Conservation (phyloP, 139 green algal genomes). For the Zygnema cylindricum region DNA sequence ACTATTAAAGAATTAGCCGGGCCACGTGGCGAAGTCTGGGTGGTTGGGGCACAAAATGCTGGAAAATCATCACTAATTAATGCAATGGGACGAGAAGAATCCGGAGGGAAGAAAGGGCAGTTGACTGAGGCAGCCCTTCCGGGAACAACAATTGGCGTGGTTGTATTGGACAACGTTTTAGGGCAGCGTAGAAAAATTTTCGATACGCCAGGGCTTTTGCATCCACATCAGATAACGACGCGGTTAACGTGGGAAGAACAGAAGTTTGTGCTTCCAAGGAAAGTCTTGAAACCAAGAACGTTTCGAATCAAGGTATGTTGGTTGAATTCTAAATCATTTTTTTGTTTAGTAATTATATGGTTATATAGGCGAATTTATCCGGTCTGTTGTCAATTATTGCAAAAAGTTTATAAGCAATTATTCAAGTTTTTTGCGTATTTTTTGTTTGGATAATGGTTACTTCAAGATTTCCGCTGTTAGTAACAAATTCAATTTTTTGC, state of each 20-base stretch:
- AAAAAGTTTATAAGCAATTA: background rate
- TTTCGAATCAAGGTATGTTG: slow-evolving; percentile 78
- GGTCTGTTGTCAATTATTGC: slow-evolving; percentile 5
- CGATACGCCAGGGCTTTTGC: slow-evolving; percentile 95
- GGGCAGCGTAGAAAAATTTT: slow-evolving; percentile 75
- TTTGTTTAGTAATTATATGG: too few species aligned
- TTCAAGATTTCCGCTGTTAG: too few species aligned
- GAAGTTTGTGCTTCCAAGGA: slow-evolving; percentile 38
- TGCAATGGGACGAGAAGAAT: slow-evolving; percentile 71
- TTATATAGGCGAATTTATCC: too few species aligned
- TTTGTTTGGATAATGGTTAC: too few species aligned
- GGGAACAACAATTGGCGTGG: slow-evolving; percentile 91
- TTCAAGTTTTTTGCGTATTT: too few species aligned
- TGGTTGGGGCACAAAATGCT: slow-evolving; percentile 89
- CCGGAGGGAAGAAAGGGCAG: slow-evolving; percentile 21
- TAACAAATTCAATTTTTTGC: too few species aligned
- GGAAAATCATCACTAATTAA: slow-evolving; percentile 96
- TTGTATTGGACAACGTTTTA: slow-evolving; percentile 82
- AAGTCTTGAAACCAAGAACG: slow-evolving; percentile 82
- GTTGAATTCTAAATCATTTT: too few species aligned
- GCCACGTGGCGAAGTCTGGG: slow-evolving; percentile 86
- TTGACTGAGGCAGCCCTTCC: slow-evolving; percentile 86
- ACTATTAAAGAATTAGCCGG: slow-evolving; percentile 20
- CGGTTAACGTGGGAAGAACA: slow-evolving; percentile 79
- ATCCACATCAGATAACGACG: slow-evolving; percentile 78